Base-by-base conservation (phyloP, 2,329 filamentous ascomycete genomes). In the Cytospora leucostoma region DNA sequence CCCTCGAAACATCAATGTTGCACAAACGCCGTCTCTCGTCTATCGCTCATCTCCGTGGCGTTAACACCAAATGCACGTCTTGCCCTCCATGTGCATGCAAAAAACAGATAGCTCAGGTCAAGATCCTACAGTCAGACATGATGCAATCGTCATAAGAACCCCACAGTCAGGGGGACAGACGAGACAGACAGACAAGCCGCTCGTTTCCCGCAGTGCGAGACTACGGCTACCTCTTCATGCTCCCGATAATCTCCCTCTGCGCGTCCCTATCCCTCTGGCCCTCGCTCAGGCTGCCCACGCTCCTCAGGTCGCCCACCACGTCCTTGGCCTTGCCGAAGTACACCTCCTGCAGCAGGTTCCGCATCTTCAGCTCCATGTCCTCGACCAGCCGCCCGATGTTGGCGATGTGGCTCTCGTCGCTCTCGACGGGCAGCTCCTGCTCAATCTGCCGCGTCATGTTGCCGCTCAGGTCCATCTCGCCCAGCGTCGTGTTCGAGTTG, bases 271-370 rank as follows among this genome's bases (percentile, higher is more conserved):
- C 94, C 73, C 85, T 86, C 73, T 91, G 92, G 47, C 89, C 88
- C 77, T 97, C 92, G 68, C 91, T 96, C 75, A 98, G 79, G 67
- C 90, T 88, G 58, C 88, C 87, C 68, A 96, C 84, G 77, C 93
- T 98, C 75, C 95, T 85, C 77, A 99, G 79, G 76, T 99, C 94
- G 61, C 94, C 95, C 4, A 99, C 94, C 3, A 99, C 93, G 77
- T 99, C 95, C 84, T 96, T 97, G 61, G 95, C 94, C 83, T 99
- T 99, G 74, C 95, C 95, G 78, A 99, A 99, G 80, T 99, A 99
- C 56, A 99, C 95, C 79, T 99, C 95, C 82, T 99, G 94, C 75
- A 99, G 81, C 77, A 98, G 77, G 77, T 99, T 99, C 68, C 95
- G 87, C 95, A 99, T 98, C 84, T 97, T 97, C 75, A 97, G 87